A percentile compares a stretch with the other conserved stretches of the same genome.
Evolutionary conservation across 2,329 filamentous ascomycete species (phyloP).

Genomic region (Botrytis cinerea): DNA sequence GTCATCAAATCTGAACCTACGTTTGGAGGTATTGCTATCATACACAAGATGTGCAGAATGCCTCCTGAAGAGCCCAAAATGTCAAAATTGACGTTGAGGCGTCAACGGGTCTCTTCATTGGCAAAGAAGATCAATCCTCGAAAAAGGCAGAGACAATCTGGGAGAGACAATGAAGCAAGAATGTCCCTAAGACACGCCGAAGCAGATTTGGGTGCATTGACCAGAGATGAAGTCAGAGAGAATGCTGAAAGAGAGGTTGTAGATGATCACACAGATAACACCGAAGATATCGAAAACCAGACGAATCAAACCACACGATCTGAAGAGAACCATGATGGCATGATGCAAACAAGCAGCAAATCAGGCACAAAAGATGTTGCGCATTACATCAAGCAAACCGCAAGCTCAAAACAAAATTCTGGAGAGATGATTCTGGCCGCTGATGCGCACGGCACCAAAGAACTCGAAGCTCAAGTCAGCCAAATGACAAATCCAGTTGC

Average conservation of each 20-base stretch:
- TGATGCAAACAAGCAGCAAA: too few relatives aligned
- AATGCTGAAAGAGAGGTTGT: background rate
- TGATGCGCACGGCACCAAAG: background rate
- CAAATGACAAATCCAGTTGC: background rate
- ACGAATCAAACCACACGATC: too few relatives aligned
- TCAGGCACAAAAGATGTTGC: too few relatives aligned
- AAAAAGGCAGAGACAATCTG: accelerated
- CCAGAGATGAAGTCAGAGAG: too few relatives aligned
- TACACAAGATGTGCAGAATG: background rate
- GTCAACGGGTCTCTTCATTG: too few relatives aligned
- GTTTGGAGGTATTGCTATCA: background rate
- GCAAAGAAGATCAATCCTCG: background rate
- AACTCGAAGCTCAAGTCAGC: background rate
- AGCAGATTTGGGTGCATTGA: background rate
- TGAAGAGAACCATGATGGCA: too few relatives aligned
- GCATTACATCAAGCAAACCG: too few relatives aligned
- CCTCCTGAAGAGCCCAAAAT: background rate
- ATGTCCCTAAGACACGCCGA: background rate
- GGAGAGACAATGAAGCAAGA: background rate
- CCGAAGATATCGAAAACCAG: too few relatives aligned
- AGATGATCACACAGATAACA: background rate
- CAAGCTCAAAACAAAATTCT: background rate
- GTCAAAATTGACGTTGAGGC: background rate
- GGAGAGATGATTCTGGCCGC: background rate
- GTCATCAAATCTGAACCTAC: background rate